These are phyloP conservation scores for Dictyostelium brefeldianum DNA, from an alignment of 78 protist species.

Conservation along the genomic window DNA sequence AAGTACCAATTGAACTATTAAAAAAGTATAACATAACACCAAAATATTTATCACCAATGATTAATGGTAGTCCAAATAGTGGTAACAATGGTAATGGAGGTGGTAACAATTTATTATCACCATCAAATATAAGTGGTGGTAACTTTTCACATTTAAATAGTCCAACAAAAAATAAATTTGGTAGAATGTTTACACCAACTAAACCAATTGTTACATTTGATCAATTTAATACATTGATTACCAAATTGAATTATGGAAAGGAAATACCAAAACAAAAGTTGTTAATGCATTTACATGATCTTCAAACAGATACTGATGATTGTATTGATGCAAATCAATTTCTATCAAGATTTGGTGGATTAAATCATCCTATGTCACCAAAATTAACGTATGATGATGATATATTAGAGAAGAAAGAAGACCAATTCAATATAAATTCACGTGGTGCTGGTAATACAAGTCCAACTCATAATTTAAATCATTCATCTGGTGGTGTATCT, in stretches of 20 bases:
- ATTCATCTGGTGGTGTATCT: not conserved
- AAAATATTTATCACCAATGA: slow-evolving; percentile 39
- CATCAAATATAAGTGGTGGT: not conserved
- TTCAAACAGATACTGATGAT: slow-evolving; percentile 52
- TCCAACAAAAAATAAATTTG: slow-evolving; percentile 69
- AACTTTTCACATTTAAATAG: slow-evolving; percentile 18
- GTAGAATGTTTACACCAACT: slow-evolving; percentile 24
- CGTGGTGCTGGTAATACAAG: slow-evolving; percentile 7
- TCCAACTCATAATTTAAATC: not conserved
- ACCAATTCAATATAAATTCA: not conserved
- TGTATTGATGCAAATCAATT: slow-evolving; percentile 51
- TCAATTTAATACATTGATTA: slow-evolving; percentile 32
- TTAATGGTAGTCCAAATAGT: not conserved
- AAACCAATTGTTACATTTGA: slow-evolving; percentile 62
- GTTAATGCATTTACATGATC: slow-evolving; percentile 45
- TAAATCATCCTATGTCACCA: slow-evolving; percentile 77
- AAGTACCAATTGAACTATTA: slow-evolving; percentile 56
- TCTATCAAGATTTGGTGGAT: slow-evolving; percentile 40
- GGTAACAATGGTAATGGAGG: not conserved
- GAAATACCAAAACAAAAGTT: slow-evolving; percentile 62
- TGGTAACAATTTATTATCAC: not conserved
- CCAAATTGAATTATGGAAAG: slow-evolving; percentile 54
- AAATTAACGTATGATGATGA: slow-evolving; percentile 41
- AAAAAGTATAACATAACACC: slow-evolving; percentile 72
- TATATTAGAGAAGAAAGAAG: not conserved